Percentiles rank a stretch among this genome's conserved stretches.
Conservation (phyloP, 495 filamentous ascomycete species). For the Aspergillus steynii region DNA sequence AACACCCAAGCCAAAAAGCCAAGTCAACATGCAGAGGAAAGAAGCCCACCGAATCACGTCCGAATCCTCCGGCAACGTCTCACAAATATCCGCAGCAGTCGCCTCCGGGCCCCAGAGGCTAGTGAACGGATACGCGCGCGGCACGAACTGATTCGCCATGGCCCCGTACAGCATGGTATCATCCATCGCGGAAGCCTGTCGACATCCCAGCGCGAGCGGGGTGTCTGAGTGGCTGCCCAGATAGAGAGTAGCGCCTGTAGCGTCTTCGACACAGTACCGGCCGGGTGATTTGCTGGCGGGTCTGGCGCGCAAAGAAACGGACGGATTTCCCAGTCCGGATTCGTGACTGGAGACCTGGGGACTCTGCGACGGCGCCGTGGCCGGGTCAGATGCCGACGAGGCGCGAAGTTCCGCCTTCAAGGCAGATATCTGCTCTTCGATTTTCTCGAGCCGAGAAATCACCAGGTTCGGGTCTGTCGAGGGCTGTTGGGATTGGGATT, state of each 20-base stretch:
- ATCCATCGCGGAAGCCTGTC: slow-evolving; percentile 9
- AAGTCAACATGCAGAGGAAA: neutral
- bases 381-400: neutral
- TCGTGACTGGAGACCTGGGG: neutral
- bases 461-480: slow-evolving; percentile 11
- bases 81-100: slow-evolving; percentile 18
- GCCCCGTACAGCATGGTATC: slow-evolving; percentile 15
- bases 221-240: slow-evolving; percentile 26
- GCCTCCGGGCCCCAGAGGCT: slow-evolving; percentile 25
- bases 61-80: slow-evolving; percentile 27
- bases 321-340: no score
- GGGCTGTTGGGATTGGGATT: neutral
- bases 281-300: slow-evolving; percentile 19
- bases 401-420: slow-evolving; percentile 22
- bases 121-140: slow-evolving; percentile 28
- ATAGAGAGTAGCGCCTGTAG: slow-evolving; percentile 29
- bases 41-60: slow-evolving; percentile 27
- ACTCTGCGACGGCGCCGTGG: neutral
- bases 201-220: slow-evolving; percentile 22
- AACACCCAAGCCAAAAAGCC: neutral
- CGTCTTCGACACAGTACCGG: slow-evolving; percentile 24
- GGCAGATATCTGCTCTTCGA: slow-evolving; percentile 24
- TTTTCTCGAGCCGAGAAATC: slow-evolving; percentile 20
- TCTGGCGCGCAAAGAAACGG: neutral
- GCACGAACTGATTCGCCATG: slow-evolving; percentile 25